Evolutionary conservation across 257 asterid genomes (phyloP).

Genomic region (Jacaranda copaia): DNA sequence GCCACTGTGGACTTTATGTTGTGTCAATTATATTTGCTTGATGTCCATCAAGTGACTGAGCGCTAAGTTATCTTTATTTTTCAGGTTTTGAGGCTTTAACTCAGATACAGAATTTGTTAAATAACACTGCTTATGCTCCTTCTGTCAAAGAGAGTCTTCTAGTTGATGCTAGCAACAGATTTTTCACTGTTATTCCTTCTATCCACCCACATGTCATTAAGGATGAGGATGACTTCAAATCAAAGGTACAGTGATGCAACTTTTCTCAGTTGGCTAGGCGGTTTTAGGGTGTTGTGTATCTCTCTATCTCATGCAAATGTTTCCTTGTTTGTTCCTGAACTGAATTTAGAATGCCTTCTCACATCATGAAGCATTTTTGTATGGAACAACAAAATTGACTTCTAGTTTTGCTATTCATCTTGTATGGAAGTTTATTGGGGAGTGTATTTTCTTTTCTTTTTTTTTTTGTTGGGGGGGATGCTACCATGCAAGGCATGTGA

Average conservation of each 20-base stretch:
- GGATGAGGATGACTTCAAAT: conserved; percentile 83
- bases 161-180: conserved; percentile 92
- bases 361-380: not conserved
- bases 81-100: conserved; percentile 97
- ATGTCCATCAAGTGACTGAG: conserved; percentile 14
- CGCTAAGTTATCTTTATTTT: conserved; percentile 31
- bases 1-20: conserved; percentile 12
- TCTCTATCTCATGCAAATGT: conserved; percentile 14
- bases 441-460: not conserved
- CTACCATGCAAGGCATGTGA: too few relatives aligned
- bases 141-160: conserved; percentile 70
- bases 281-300: not conserved
- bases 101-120: conserved; percentile 83
- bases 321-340: not conserved
- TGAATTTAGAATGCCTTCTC: conserved; percentile 12
- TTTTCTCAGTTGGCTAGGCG: not conserved
- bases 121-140: conserved; percentile 50
- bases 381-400: not conserved
- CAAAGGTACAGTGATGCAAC: conserved; percentile 61
- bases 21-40: conserved; percentile 18
- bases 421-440: not conserved
- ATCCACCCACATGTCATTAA: conserved; percentile 86
- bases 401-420: not conserved
- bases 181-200: conserved; percentile 95
- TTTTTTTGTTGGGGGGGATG: too few relatives aligned